A percentile compares a stretch with the other conserved stretches of the same genome.
Evolutionary conservation across 371 early-diverging fungal genomes (phyloP).

Genomic region (Rhizopus microsporus): DNA sequence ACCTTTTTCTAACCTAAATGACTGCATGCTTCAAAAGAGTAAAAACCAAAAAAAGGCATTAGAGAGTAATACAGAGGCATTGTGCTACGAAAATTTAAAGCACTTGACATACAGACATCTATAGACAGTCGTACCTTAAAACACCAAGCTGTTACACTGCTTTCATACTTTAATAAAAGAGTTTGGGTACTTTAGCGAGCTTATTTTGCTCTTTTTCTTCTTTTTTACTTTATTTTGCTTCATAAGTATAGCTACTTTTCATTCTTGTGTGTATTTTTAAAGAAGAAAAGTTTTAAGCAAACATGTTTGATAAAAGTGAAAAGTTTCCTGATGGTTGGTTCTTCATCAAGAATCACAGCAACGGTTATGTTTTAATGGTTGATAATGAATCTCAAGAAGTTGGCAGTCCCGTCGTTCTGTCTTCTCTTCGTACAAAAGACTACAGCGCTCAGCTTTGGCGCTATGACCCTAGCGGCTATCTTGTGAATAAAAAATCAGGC

Average conservation of each 20-base stretch:
- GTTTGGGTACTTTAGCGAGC: too few relatives aligned
- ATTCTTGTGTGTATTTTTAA: not conserved
- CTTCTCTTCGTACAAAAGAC: slow-evolving; percentile 40
- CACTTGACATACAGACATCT: too few relatives aligned
- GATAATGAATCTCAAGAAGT: slow-evolving; percentile 31
- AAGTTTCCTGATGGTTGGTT: slow-evolving; percentile 59
- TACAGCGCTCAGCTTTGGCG: slow-evolving; percentile 57
- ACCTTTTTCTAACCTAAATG: not conserved
- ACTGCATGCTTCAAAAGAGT: slow-evolving; percentile 7
- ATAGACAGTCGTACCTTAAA: too few relatives aligned
- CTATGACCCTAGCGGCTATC: slow-evolving; percentile 48
- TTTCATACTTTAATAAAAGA: too few relatives aligned
- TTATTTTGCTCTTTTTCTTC: slow-evolving; percentile 3
- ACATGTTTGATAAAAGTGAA: slow-evolving; percentile 30
- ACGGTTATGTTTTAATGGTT: slow-evolving; percentile 53
- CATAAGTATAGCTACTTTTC: slow-evolving; percentile 4
- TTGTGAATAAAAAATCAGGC: slow-evolving; percentile 59
- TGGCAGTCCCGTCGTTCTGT: slow-evolving; percentile 40
- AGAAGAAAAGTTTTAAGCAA: not conserved
- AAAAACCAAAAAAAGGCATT: slow-evolving; percentile 9
- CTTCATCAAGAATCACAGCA: slow-evolving; percentile 60
- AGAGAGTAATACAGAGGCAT: slow-evolving; percentile 2
- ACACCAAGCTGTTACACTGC: too few relatives aligned
- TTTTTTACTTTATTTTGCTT: slow-evolving; percentile 14
- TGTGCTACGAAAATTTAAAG: too few relatives aligned